These are phyloP conservation scores for Nectriaceae sp. DNA, from an alignment of 2,329 filamentous ascomycete species.

Conservation along the genomic window DNA sequence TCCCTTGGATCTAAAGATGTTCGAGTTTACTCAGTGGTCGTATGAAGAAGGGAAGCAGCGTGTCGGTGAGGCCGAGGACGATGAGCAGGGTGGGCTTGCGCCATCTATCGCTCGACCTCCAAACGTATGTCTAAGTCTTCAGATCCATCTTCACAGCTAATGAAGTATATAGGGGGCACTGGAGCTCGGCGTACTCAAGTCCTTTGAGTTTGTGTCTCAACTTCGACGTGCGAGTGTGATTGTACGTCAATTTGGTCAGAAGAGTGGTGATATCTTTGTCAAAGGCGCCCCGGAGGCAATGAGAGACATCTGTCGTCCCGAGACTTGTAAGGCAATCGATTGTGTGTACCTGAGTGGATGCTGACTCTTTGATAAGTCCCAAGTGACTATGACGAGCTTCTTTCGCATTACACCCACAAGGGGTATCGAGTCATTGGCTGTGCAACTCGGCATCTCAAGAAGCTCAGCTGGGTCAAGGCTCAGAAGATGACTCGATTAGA, in stretches of 20 bases:
- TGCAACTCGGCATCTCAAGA: constrained; percentile 83
- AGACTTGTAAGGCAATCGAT: constrained; percentile 65
- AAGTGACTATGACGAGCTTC: constrained; percentile 82
- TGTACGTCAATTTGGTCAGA: constrained; percentile 83
- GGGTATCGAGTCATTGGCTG: constrained; percentile 97
- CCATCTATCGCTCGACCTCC: constrained; percentile 91
- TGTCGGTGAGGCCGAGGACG: constrained; percentile 64
- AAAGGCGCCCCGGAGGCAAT: constrained; percentile 97
- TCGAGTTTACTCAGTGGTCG: constrained; percentile 90
- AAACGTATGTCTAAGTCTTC: constrained; percentile 37
- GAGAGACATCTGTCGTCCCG: constrained; percentile 84
- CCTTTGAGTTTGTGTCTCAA: constrained; percentile 94
- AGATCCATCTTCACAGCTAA: neutral
- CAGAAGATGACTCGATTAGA: constrained; percentile 90
- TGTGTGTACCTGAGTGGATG: neutral
- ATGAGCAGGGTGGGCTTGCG: constrained; percentile 73
- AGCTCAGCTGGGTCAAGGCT: constrained; percentile 89
- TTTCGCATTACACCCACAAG: constrained; percentile 90
- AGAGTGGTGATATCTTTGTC: constrained; percentile 85
- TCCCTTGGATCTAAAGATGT: constrained; percentile 97
- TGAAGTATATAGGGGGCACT: constrained; percentile 51
- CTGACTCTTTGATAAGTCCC: constrained; percentile 62
- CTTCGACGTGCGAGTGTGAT: constrained; percentile 90
- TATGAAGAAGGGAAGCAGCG: constrained; percentile 85
- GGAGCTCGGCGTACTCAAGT: constrained; percentile 87